phyloP scores from a whole-genome alignment of 352 stramenopile species.

The Pythium monospermum region DNA sequence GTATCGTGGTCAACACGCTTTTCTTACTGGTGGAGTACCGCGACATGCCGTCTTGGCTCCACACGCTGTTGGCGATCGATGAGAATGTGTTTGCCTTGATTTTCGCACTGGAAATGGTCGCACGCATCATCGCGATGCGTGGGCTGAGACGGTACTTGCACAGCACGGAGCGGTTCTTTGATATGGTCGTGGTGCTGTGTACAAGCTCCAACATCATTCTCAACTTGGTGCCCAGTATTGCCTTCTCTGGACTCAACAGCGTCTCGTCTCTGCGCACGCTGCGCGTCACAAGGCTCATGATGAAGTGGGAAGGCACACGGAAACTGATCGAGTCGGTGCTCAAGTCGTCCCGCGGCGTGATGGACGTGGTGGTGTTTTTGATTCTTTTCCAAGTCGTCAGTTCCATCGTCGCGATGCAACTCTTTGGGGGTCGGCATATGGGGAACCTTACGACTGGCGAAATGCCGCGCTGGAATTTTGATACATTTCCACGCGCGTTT shows the following conservation, averaged over 20 bases:
- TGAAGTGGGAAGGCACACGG: constrained; percentile 74
- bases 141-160: constrained; percentile 41
- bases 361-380: constrained; percentile 73
- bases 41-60: constrained; percentile 38
- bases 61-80: constrained; percentile 35
- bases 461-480: constrained; percentile 72
- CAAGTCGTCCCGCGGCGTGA: constrained; percentile 72
- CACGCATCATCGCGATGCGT: constrained; percentile 51
- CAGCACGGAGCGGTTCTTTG: constrained; percentile 64
- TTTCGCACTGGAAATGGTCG: constrained; percentile 60
- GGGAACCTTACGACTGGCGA: constrained; percentile 34
- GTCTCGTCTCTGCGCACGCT: constrained; percentile 66
- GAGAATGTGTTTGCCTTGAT: constrained; percentile 70
- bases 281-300: constrained; percentile 66
- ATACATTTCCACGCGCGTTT: constrained; percentile 64
- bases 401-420: constrained; percentile 71
- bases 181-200: constrained; percentile 65
- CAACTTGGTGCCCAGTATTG: constrained; percentile 43
- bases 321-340: constrained; percentile 76
- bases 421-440: constrained; percentile 59
- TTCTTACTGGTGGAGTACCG: constrained; percentile 67
- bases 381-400: constrained; percentile 74
- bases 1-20: constrained; percentile 63
- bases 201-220: constrained; percentile 68
- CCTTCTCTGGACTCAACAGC: constrained; percentile 58